Conservation (phyloP, 208 protist genomes). For the Wallacemonas sp. region DNA sequence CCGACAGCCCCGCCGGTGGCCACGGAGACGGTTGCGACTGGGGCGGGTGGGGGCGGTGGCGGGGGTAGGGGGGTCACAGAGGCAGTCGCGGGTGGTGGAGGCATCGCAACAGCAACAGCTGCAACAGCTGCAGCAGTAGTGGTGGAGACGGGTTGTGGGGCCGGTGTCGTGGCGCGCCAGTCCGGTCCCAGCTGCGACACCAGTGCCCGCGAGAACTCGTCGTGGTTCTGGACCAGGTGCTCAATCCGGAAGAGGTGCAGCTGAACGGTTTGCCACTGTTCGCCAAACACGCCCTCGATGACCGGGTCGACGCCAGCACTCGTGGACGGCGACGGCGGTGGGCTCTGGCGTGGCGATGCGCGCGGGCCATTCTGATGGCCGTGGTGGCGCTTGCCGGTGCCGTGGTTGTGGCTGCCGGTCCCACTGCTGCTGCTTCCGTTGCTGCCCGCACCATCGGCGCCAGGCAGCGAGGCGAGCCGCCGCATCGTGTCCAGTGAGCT, state of each 20-base stretch:
- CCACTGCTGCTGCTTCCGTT: not conserved
- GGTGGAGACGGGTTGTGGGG: not conserved
- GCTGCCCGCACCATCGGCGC: not conserved
- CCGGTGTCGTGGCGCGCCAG: slow-evolving; percentile 24
- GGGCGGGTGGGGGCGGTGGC: too few species aligned
- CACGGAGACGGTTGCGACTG: not conserved
- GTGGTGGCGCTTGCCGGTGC: not conserved
- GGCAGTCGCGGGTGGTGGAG: too few species aligned
- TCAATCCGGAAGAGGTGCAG: slow-evolving; percentile 32
- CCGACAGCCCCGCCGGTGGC: slow-evolving; percentile 2
- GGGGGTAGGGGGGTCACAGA: too few species aligned
- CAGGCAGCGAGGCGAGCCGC: not conserved
- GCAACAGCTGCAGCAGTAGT: too few species aligned
- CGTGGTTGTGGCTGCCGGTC: not conserved
- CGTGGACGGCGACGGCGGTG: not conserved
- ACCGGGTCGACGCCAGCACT: not conserved
- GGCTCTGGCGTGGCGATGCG: slow-evolving; percentile 2
- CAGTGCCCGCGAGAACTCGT: slow-evolving; percentile 43
- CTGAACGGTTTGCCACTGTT: slow-evolving; percentile 51
- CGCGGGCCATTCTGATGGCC: too few species aligned
- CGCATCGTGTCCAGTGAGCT: slow-evolving; percentile 38
- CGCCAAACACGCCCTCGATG: slow-evolving; percentile 20
- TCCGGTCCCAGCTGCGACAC: slow-evolving; percentile 35
- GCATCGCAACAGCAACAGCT: too few species aligned
- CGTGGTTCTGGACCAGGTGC: slow-evolving; percentile 37